phyloP scores from a whole-genome alignment of 2,329 filamentous ascomycete species.

The Trichoderma hamatum region DNA sequence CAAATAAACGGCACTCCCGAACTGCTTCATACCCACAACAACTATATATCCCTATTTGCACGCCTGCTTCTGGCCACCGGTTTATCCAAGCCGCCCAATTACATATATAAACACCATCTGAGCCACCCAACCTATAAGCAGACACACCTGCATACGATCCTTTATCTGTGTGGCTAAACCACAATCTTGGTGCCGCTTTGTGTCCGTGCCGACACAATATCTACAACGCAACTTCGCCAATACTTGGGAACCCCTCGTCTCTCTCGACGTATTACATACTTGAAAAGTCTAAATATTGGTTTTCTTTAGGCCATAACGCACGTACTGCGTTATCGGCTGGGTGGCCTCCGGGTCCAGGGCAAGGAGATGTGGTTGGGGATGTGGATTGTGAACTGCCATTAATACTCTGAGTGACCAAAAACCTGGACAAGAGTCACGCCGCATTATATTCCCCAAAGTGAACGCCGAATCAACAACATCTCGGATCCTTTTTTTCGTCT shows the following conservation, averaged over 20 bases:
- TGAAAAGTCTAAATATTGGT: neutral
- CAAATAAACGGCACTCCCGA: neutral
- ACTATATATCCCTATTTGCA: neutral
- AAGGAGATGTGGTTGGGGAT: conserved; percentile 52
- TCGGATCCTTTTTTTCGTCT: neutral
- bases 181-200: conserved; percentile 29
- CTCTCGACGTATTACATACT: conserved; percentile 29
- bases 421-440: conserved; percentile 33
- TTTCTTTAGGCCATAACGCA: conserved; percentile 10
- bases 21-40: neutral
- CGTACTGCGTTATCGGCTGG: conserved; percentile 28
- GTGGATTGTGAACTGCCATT: conserved; percentile 44
- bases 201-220: conserved; percentile 20
- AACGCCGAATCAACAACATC: neutral
- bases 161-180: conserved; percentile 16
- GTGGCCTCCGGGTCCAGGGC: conserved; percentile 39
- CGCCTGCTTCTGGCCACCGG: neutral
- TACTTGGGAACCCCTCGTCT: conserved; percentile 29
- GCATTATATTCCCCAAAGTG: neutral
- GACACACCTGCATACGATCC: conserved; percentile 17
- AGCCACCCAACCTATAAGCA: neutral
- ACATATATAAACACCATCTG: neutral
- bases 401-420: conserved; percentile 38
- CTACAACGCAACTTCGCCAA: neutral
- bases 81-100: neutral